Percentiles rank a stretch among this genome's conserved stretches.
These are phyloP conservation scores for Candida xiaguanensis DNA, from an alignment of 805 yeast species.

Conservation along the genomic window DNA sequence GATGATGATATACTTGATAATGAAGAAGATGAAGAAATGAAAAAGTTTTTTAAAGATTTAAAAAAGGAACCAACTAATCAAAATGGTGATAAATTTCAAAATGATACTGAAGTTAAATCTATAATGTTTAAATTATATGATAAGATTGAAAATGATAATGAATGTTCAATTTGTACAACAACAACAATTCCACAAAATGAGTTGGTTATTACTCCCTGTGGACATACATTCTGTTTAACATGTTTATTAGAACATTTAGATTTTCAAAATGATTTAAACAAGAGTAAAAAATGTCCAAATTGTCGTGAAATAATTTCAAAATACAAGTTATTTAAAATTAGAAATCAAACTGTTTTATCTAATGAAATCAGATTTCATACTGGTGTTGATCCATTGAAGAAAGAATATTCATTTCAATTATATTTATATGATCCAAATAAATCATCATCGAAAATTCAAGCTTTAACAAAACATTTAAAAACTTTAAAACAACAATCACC, in stretches of 20 bases:
- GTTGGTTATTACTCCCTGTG: conserved; percentile 68
- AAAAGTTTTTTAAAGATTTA: conserved; percentile 10
- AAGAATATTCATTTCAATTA: conserved; percentile 26
- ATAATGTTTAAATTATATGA: conserved; percentile 26
- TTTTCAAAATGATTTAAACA: conserved; percentile 51
- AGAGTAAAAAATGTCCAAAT: conserved; percentile 63
- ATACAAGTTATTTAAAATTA: conserved; percentile 45
- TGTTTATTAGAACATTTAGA: conserved; percentile 75
- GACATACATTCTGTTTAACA: conserved; percentile 71
- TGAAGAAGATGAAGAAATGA: conserved; percentile 12
- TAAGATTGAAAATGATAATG: conserved; percentile 42
- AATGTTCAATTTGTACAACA: conserved; percentile 83
- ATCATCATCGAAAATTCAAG: conserved; percentile 70
- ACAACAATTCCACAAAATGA: conserved; percentile 55
- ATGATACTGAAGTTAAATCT: conserved; percentile 20
- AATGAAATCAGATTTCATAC: conserved; percentile 30
- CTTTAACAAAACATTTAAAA: conserved; percentile 58
- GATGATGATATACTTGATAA: conserved; percentile 36
- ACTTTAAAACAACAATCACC: conserved; percentile 51
- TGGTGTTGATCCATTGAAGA: conserved; percentile 4
- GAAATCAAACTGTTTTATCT: conserved; percentile 18
- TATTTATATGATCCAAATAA: conserved; percentile 47
- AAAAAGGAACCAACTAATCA: conserved; percentile 9
- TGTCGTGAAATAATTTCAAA: conserved; percentile 60
- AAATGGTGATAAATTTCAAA: conserved; percentile 12